These are phyloP conservation scores for Sclerotinia glacialis DNA, from an alignment of 2,329 filamentous ascomycete species.

Conservation along the genomic window DNA sequence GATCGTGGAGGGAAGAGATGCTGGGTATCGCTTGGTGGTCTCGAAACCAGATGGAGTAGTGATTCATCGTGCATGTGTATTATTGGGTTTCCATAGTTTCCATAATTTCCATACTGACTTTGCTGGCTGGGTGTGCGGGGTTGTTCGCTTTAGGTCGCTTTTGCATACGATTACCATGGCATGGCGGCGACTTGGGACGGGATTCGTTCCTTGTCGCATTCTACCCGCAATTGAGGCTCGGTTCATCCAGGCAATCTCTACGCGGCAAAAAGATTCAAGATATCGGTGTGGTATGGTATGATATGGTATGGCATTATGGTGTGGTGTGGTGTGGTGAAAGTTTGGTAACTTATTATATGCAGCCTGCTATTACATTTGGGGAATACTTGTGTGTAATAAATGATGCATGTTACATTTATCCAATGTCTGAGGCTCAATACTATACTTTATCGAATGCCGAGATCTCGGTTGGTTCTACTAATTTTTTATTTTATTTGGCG, in stretches of 20 bases:
- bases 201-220: conserved; percentile 6
- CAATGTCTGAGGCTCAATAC: conserved; percentile 7
- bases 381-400: not conserved
- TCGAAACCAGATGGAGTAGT: not conserved
- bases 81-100: not conserved
- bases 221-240: not conserved
- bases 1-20: not conserved
- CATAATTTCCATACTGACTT: not conserved
- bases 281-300: not conserved
- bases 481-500: conserved; percentile 1
- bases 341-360: conserved; percentile 8
- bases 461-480: not conserved
- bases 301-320: not conserved
- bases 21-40: not conserved
- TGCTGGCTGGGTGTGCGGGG: not conserved
- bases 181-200: not conserved
- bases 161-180: not conserved
- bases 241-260: not conserved
- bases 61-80: conserved; percentile 15
- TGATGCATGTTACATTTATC: conserved; percentile 10
- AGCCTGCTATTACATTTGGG: conserved; percentile 9
- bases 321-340: not conserved
- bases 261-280: not conserved
- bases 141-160: not conserved
- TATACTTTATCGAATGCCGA: not conserved